Conservation (phyloP, 495 filamentous ascomycete genomes). For the Penicillium tannophilum region DNA sequence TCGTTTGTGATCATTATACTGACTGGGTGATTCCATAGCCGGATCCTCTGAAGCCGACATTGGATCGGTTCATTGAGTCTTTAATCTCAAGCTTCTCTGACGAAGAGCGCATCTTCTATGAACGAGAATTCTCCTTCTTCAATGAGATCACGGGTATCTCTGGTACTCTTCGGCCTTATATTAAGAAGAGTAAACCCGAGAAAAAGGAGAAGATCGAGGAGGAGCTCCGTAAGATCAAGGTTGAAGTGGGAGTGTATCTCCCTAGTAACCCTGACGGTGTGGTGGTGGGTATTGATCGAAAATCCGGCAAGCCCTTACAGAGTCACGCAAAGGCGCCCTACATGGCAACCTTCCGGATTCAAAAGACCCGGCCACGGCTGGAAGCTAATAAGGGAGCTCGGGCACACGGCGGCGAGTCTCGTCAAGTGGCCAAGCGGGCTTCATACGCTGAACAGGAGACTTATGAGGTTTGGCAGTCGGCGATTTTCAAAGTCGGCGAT, state of each 20-base stretch:
- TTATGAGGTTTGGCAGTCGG: conserved; percentile 95
- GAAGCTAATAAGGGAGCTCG: conserved; percentile 26
- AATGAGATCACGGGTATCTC: conserved; percentile 95
- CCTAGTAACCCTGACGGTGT: conserved; percentile 96
- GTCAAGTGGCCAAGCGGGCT: conserved; percentile 53
- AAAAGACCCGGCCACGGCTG: conserved; percentile 64
- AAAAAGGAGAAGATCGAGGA: conserved; percentile 99
- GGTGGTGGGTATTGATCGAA: conserved; percentile 95
- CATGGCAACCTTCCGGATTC: conserved; percentile 97
- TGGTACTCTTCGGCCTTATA: conserved; percentile 90
- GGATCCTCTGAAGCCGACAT: conserved; percentile 86
- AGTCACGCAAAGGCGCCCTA: conserved; percentile 97
- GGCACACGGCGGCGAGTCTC: conserved; percentile 44
- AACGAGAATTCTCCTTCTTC: conserved; percentile 96
- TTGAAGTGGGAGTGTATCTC: conserved; percentile 95
- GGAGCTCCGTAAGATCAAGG: conserved; percentile 92
- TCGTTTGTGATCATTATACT: conserved; percentile 24
- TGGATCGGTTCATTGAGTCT: conserved; percentile 86
- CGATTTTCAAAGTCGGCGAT: conserved; percentile 99
- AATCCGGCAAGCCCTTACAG: conserved; percentile 95
- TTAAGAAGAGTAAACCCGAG: conserved; percentile 89
- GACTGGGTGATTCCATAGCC: conserved; percentile 55
- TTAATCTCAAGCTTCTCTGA: conserved; percentile 80
- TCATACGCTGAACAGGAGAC: conserved; percentile 49
- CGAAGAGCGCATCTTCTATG: conserved; percentile 82